Percentiles rank a stretch among this genome's conserved stretches.
Conservation (phyloP, 2,329 filamentous ascomycete genomes). For the Talaromyces sp. region DNA sequence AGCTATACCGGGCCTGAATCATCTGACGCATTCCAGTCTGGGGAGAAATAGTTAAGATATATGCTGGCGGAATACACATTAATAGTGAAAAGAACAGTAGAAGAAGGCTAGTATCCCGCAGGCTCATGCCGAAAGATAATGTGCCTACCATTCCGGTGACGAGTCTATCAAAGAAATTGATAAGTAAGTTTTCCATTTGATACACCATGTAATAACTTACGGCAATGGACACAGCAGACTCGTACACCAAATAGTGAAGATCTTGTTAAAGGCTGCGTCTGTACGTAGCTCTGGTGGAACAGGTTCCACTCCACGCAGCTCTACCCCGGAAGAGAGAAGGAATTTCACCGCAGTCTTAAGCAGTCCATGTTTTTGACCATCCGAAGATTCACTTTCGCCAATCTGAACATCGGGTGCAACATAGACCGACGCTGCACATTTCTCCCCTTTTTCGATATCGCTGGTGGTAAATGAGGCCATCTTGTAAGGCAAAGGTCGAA, state of each 20-base stretch:
- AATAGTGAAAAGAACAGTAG: constrained; percentile 66
- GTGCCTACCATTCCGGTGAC: constrained; percentile 40
- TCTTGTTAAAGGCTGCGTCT: constrained; percentile 66
- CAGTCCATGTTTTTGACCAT: neutral
- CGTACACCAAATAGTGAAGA: constrained; percentile 71
- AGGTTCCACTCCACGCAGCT: neutral
- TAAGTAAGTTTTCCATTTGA: neutral
- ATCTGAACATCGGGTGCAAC: neutral
- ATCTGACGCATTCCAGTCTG: constrained; percentile 73
- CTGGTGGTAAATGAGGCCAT: neutral
- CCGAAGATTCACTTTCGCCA: neutral
- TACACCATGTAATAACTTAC: neutral
- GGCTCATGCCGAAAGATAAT: constrained; percentile 67
- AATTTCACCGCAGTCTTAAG: neutral
- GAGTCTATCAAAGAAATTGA: neutral
- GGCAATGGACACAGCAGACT: constrained; percentile 53
- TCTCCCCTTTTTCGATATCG: neutral
- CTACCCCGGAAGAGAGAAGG: constrained; percentile 1
- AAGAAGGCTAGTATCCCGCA: constrained; percentile 67
- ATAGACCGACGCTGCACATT: neutral
- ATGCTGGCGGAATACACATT: neutral
- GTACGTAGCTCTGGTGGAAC: neutral
- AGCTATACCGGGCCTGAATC: constrained; percentile 72
- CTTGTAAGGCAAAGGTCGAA: neutral
- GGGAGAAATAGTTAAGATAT: constrained; percentile 52